Base-by-base conservation (phyloP, 345 rosid species). In the Xanthoceras sorbifolium region DNA sequence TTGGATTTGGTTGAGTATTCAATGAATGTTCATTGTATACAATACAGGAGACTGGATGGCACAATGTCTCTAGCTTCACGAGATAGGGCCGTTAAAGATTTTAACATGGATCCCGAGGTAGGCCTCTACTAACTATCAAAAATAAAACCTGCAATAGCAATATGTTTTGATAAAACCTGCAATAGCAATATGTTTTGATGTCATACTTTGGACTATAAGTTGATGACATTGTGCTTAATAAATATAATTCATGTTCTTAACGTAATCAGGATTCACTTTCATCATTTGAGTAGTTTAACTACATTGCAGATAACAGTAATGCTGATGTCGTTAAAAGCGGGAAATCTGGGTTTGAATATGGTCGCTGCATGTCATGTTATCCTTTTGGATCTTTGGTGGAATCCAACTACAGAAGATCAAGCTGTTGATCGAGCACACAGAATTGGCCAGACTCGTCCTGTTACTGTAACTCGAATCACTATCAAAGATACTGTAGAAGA, bases 381-480 rank as follows among this genome's bases (percentile, higher is more conserved):
- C 78, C 92, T 95, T 82, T 82, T 95, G 79, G 99, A 95, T 80
- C 97, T 91, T 50, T 95, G 99, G 99, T 95, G 98, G 99, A 95
- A 95, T 85, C 99, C 99, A 74, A 90, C 97, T 50, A 92, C 99
- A 2, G 97, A 92, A 88, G 97, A 95, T 85, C 97, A 95, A 85
- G 98, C 99, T 80, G 77, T 95, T 69, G 99, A 95, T 81, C 88
- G 98, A 81, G 97, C 99, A 54, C 99, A 93, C 86, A 91, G 99
- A 80, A 95, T 95, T 78, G 99, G 99, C 79, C 98, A 95, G 87
- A 95, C 99, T 59, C 94, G 94, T 77, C 89, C 98, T 25, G 97
- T 95, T 73, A 95, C 91, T 71, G 97, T 95, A 50, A 91, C 98
- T 64, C 92, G 98, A 64, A 84, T 96, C 32, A 93, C 99, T 23